A percentile compares a stretch with the other conserved stretches of the same genome.
These are phyloP conservation scores for Trematosphaeria pertusa DNA, from an alignment of 2,329 filamentous ascomycete species.

Conservation along the genomic window DNA sequence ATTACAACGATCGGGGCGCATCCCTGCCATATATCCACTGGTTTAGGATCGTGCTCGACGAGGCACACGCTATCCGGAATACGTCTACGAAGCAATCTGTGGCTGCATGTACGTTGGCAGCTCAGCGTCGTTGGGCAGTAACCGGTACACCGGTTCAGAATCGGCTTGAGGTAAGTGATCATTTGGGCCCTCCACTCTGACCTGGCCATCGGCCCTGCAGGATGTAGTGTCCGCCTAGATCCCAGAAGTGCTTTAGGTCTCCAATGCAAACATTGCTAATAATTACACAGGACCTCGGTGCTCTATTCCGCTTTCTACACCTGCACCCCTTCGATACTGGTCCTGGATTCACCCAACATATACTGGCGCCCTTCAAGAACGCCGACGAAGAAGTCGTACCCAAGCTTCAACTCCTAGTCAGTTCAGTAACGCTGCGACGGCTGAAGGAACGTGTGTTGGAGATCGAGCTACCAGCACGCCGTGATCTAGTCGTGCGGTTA, in stretches of 20 bases:
- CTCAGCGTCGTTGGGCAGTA: constrained; percentile 91
- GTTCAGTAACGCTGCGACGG: constrained; percentile 91
- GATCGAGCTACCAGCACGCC: constrained; percentile 75
- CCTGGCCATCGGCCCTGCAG: no score
- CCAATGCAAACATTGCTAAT: constrained; percentile 6
- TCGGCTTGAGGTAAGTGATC: constrained; percentile 62
- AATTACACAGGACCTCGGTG: constrained; percentile 71
- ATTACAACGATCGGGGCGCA: constrained; percentile 66
- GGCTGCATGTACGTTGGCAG: constrained; percentile 79
- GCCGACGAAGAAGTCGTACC: constrained; percentile 84
- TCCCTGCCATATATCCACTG: constrained; percentile 82
- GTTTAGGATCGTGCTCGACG: constrained; percentile 93
- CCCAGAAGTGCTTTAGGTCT: no score
- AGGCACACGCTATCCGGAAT: constrained; percentile 94
- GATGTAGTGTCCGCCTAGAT: no score
- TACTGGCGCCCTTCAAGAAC: constrained; percentile 84
- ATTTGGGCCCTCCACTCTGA: no score
- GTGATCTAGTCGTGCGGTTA: constrained; percentile 75
- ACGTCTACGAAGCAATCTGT: constrained; percentile 82
- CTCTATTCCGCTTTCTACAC: constrained; percentile 83
- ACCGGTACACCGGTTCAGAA: constrained; percentile 97
- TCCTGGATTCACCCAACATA: constrained; percentile 76
- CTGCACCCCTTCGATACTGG: constrained; percentile 85
- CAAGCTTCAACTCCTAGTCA: constrained; percentile 86
- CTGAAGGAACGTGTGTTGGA: constrained; percentile 77